phyloP scores from a whole-genome alignment of 345 rosid species.

The Pugionium cornutum region DNA sequence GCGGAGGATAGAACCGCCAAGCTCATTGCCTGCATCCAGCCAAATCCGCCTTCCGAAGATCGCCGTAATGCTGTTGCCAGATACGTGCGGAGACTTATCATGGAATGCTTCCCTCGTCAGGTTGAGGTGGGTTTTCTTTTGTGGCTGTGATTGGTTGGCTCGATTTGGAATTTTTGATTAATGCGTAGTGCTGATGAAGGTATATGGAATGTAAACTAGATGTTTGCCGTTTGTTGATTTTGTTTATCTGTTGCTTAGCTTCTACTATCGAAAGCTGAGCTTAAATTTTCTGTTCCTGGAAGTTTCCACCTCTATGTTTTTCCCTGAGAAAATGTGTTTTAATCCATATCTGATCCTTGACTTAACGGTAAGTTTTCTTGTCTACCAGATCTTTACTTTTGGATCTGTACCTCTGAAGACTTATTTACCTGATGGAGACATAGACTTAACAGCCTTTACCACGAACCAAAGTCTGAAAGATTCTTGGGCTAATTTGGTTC shows the following conservation, averaged over 20 bases:
- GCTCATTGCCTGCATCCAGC: conserved; percentile 87
- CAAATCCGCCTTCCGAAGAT: conserved; percentile 73
- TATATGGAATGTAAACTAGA: background rate
- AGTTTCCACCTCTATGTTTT: background rate
- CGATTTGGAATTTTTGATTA: too few species aligned
- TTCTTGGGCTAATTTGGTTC: conserved; percentile 95
- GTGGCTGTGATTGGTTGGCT: background rate
- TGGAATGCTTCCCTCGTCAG: conserved; percentile 75
- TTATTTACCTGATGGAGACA: conserved; percentile 97
- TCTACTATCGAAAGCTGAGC: conserved; percentile 9
- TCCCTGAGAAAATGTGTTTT: background rate
- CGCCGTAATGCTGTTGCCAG: conserved; percentile 82
- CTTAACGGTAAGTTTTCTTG: conserved; percentile 15
- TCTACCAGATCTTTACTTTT: conserved; percentile 75
- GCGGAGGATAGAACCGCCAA: conserved; percentile 84
- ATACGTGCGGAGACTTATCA: conserved; percentile 76
- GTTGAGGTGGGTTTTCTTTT: conserved; percentile 39
- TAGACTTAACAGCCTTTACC: conserved; percentile 84
- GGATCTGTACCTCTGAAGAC: conserved; percentile 99
- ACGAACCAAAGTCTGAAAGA: conserved; percentile 68
- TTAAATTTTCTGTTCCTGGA: background rate
- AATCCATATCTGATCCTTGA: conserved; percentile 5
- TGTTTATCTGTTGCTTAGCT: background rate
- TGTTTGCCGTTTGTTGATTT: conserved; percentile 1
- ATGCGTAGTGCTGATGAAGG: conserved; percentile 10